phyloP scores from a whole-genome alignment of 2,329 filamentous ascomycete species.

The Calcarisporium arbuscula region DNA sequence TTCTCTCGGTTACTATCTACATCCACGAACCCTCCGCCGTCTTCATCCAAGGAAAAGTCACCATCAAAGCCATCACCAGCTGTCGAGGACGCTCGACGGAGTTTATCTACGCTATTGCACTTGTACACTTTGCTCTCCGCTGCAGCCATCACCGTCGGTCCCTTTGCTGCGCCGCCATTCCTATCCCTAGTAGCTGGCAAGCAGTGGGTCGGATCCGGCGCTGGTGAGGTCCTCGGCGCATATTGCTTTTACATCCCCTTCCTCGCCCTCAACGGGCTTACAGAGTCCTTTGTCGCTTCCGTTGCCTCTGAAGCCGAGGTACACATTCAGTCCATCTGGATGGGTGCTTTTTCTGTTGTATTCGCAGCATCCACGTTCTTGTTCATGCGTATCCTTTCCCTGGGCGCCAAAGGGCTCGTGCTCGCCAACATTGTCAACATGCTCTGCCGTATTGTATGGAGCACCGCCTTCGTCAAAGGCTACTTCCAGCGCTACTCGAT shows the following conservation, averaged over 20 bases:
- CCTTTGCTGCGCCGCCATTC: slow-evolving; percentile 65
- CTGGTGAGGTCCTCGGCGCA: slow-evolving; percentile 64
- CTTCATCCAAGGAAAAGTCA: slow-evolving; percentile 12
- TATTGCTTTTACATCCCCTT: slow-evolving; percentile 95
- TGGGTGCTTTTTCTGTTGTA: slow-evolving; percentile 71
- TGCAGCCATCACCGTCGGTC: slow-evolving; percentile 63
- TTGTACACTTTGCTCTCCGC: slow-evolving; percentile 71
- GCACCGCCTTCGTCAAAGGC: slow-evolving; percentile 59
- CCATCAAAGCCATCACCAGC: slow-evolving; percentile 17
- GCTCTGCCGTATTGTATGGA: slow-evolving; percentile 78
- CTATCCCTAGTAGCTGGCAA: slow-evolving; percentile 70
- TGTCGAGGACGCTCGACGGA: slow-evolving; percentile 36
- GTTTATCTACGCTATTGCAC: slow-evolving; percentile 59
- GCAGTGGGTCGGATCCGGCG: slow-evolving; percentile 68
- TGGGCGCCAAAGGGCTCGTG: slow-evolving; percentile 77
- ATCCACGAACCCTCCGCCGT: too few relatives aligned
- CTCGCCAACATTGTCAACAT: slow-evolving; percentile 88
- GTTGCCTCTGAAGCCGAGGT: slow-evolving; percentile 73
- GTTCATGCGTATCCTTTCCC: slow-evolving; percentile 60
- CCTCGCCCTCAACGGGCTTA: slow-evolving; percentile 83
- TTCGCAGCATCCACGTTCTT: slow-evolving; percentile 72
- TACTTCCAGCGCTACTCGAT: slow-evolving; percentile 51
- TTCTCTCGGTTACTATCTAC: slow-evolving; percentile 71
- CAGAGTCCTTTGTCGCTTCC: slow-evolving; percentile 87
- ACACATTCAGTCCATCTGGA: slow-evolving; percentile 72